These are phyloP conservation scores for Diaporthe ampelina DNA, from an alignment of 2,329 filamentous ascomycete species.

Conservation along the genomic window DNA sequence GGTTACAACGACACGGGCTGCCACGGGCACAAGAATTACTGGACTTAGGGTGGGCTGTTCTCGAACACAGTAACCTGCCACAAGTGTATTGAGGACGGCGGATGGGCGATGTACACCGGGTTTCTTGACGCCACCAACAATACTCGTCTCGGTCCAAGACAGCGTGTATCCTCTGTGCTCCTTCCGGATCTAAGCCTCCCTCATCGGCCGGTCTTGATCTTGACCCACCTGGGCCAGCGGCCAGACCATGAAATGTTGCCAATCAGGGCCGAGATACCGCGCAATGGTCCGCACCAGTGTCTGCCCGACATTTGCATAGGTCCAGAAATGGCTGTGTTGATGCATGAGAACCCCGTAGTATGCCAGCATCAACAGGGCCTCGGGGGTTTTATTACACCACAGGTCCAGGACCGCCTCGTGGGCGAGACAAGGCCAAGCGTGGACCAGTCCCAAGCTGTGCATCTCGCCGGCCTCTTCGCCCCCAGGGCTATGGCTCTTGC, in stretches of 20 bases:
- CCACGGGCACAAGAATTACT: too few species aligned
- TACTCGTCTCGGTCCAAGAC: too few species aligned
- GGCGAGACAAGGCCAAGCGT: constrained; percentile 27
- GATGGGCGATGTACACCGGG: too few species aligned
- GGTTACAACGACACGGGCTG: too few species aligned
- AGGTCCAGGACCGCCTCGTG: constrained; percentile 27
- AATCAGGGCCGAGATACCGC: constrained; percentile 17
- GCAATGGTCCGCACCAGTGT: constrained; percentile 33
- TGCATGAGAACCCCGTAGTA: constrained; percentile 37
- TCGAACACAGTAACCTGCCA: too few species aligned
- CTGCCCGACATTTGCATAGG: constrained; percentile 24
- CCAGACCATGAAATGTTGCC: constrained; percentile 34
- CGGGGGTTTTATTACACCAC: constrained; percentile 21
- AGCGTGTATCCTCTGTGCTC: background rate
- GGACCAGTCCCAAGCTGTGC: constrained; percentile 27
- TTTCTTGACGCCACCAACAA: too few species aligned
- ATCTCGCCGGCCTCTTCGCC: background rate
- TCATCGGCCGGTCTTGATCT: background rate
- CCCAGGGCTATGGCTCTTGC: background rate
- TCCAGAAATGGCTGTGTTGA: constrained; percentile 26
- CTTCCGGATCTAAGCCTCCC: background rate
- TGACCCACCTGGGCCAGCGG: constrained; percentile 25
- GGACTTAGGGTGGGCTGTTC: too few species aligned
- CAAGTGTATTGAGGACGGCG: too few species aligned
- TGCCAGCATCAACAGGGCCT: constrained; percentile 33